A percentile compares a stretch with the other conserved stretches of the same genome.
Evolutionary conservation across 2,329 filamentous ascomycete species (phyloP).

Genomic region (Metarhizium guizhouense): DNA sequence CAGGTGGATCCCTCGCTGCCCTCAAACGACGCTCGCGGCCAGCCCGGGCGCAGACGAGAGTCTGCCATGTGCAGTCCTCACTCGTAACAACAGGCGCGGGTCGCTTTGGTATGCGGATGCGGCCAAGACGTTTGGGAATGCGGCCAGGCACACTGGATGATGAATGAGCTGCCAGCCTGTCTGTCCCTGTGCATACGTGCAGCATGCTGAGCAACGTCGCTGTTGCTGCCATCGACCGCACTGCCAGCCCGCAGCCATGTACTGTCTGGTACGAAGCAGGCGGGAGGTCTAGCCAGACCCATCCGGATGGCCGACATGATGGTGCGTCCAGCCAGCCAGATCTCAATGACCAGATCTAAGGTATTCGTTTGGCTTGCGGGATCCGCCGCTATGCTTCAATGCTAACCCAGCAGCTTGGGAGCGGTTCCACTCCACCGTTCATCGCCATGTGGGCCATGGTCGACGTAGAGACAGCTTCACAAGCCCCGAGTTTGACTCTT

Average conservation of each 20-base stretch:
- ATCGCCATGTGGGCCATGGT: not conserved
- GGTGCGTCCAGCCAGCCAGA: not conserved
- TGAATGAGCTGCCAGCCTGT: no score
- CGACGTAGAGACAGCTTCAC: not conserved
- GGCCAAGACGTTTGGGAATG: no score
- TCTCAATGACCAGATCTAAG: not conserved
- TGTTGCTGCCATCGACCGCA: no score
- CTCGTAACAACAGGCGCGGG: not conserved
- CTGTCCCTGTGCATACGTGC: no score
- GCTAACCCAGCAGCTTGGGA: not conserved
- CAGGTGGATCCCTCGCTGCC: not conserved
- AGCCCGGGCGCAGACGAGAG: not conserved
- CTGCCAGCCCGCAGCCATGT: no score
- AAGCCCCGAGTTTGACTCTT: not conserved
- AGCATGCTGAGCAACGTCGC: no score
- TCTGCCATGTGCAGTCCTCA: not conserved
- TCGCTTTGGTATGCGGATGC: not conserved
- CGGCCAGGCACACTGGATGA: no score
- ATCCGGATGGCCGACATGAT: not conserved
- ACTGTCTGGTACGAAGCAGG: no score
- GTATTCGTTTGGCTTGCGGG: constrained; percentile 1
- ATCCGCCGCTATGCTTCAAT: not conserved
- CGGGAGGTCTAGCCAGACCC: no score
- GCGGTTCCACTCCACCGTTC: not conserved
- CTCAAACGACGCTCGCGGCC: not conserved